Percentiles rank a stretch among this genome's conserved stretches.
These are phyloP conservation scores for Nemania abortiva DNA, from an alignment of 2,329 filamentous ascomycete genomes.

Conservation along the genomic window DNA sequence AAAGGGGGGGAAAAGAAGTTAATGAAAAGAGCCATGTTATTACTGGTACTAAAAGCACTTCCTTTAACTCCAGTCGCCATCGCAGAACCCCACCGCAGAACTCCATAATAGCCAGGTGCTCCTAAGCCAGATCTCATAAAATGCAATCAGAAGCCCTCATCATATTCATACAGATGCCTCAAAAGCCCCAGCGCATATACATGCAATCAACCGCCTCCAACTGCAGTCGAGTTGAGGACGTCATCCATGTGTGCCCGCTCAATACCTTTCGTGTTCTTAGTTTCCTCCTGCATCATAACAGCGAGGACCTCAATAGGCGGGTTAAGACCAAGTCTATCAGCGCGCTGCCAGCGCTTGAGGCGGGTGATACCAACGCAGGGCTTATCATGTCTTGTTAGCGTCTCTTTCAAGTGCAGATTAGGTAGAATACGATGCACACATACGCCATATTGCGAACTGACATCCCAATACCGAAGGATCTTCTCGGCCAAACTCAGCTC, in stretches of 20 bases:
- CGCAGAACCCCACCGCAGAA: constrained; percentile 29
- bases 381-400: constrained; percentile 58
- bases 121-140: constrained; percentile 30
- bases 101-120: constrained; percentile 23
- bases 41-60: constrained; percentile 20
- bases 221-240: constrained; percentile 64
- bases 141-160: constrained; percentile 25
- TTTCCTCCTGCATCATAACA: constrained; percentile 80
- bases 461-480: constrained; percentile 90
- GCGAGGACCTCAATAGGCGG: constrained; percentile 92
- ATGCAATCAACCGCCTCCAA: constrained; percentile 49
- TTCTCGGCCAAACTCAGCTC: constrained; percentile 81
- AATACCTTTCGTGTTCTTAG: constrained; percentile 63
- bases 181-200: constrained; percentile 2
- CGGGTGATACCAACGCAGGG: constrained; percentile 89
- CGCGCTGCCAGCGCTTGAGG: constrained; percentile 87
- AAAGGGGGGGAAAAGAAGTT: constrained; percentile 1
- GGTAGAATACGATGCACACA: constrained; percentile 55
- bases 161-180: constrained; percentile 22
- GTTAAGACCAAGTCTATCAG: constrained; percentile 82
- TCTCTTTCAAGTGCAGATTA: background rate
- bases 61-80: constrained; percentile 38
- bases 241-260: constrained; percentile 83
- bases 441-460: constrained; percentile 91
- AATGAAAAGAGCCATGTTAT: constrained; percentile 22